Evolutionary conservation across 371 early-diverging fungal species (phyloP), one percentile per base, ranked within the genome.

Genomic region (Quaeritorhiza haematococci): DNA sequence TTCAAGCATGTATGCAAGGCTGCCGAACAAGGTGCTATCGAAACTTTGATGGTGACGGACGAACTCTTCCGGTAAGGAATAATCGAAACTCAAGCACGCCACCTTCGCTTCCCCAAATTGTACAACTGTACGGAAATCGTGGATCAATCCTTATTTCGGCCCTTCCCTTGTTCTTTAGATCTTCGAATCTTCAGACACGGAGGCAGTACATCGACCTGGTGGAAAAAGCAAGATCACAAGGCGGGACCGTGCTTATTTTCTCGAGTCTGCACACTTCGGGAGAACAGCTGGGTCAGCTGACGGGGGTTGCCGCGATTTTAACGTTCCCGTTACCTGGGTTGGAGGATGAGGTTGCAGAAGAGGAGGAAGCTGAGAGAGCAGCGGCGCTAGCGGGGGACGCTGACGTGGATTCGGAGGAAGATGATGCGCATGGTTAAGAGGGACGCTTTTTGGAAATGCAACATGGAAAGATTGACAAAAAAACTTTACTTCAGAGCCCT

Each of bases 251-350:
- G 1, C 78, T 83, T 62, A 83, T 96, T 1, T 93, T 96, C 62
- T 94, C 95, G 10, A 89, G 90, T 52, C 71, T 93, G 61, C 96
- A 95, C 65, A 88, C 89, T 0, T 89, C 93, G 0, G 96, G 96
- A 34, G 98, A 95, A 76, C 93, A 96, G 74, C 76, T 98, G 17
- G 84, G 84, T 58, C 90, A 93, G 69, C 73, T 98, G 38, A 87
- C 93, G 7, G 98, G 98, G 33, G 88, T 96, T 3, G 98, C 98
- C 0, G 94, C 95, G 3, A 91, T 93, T 29, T 77, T 96, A 29
- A 89, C 80, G 43, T 98, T 71, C 55, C 71, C 77, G 32, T 35
- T 78, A 34, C 76, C 74, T 26, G 70, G 73, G 3, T 27, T 58
- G 17, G 68, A 68, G n/a, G 60, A 59, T 2, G 63, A 62, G 29